Conservation (phyloP, 2,329 filamentous ascomycete genomes). For the Aspergillus flavus region DNA sequence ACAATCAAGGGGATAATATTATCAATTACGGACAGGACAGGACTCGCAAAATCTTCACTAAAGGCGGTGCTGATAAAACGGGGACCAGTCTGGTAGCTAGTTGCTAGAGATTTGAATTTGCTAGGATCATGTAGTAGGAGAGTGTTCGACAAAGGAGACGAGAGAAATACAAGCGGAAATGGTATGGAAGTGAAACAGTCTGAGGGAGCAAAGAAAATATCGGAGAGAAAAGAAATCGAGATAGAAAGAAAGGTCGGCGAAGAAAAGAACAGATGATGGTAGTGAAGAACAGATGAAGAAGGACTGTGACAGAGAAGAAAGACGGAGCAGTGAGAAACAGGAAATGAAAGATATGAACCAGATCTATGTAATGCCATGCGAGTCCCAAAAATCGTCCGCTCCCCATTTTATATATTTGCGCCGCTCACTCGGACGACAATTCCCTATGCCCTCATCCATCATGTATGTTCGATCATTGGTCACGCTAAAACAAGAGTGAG, state of each 20-base stretch:
- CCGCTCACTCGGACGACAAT: constrained; percentile 38
- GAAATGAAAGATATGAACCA: constrained; percentile 36
- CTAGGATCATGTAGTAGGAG: constrained; percentile 36
- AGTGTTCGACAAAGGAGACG: constrained; percentile 34
- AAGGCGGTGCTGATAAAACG: constrained; percentile 5
- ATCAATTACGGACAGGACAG: constrained; percentile 22
- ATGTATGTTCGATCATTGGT: constrained; percentile 46
- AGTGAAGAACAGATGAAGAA: constrained; percentile 14
- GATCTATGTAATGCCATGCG: constrained; percentile 44
- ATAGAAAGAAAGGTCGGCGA: constrained; percentile 24
- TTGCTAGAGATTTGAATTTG: constrained; percentile 35
- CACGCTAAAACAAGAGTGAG: constrained; percentile 45
- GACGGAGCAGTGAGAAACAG: constrained; percentile 22
- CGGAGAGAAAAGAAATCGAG: constrained; percentile 12
- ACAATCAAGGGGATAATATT: constrained; percentile 10
- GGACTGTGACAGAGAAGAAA: constrained; percentile 23
- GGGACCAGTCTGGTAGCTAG: constrained; percentile 23
- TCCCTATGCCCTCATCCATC: constrained; percentile 41
- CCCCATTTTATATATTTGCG: constrained; percentile 43
- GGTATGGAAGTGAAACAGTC: constrained; percentile 19
- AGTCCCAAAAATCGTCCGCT: constrained; percentile 41
- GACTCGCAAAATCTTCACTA: constrained; percentile 15
- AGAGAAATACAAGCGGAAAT: constrained; percentile 34
- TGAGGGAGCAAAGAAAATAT: neutral
- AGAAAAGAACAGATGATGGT: constrained; percentile 12